A percentile compares a stretch with the other conserved stretches of the same genome.
Evolutionary conservation across 2,329 filamentous ascomycete species (phyloP).

Genomic region (Geosmithia putterillii): DNA sequence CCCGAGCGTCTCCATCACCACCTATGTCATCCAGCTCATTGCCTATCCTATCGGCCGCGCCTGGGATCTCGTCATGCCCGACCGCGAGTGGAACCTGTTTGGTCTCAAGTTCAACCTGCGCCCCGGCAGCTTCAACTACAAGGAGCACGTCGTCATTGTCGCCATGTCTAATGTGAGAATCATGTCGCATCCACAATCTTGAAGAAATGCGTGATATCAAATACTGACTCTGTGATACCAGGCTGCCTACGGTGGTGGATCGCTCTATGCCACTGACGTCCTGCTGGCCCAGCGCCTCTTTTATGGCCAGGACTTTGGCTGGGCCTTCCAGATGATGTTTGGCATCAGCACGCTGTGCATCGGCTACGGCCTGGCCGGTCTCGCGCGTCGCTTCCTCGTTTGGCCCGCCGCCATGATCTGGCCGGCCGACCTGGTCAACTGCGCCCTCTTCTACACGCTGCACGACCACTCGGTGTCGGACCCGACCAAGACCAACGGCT

Average conservation of each 20-base stretch:
- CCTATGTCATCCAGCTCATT: constrained; percentile 49
- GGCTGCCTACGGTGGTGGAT: constrained; percentile 45
- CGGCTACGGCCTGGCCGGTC: constrained; percentile 44
- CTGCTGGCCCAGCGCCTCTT: constrained; percentile 38
- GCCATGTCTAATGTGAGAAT: constrained; percentile 49
- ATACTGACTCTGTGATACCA: constrained; percentile 8
- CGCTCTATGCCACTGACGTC: constrained; percentile 42
- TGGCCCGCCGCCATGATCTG: constrained; percentile 46
- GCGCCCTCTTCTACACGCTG: constrained; percentile 35
- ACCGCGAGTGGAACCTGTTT: constrained; percentile 35
- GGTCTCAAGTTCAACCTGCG: constrained; percentile 43
- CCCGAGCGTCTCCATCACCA: constrained; percentile 45
- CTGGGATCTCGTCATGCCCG: constrained; percentile 43
- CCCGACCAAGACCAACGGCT: constrained; percentile 41
- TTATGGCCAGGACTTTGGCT: constrained; percentile 42
- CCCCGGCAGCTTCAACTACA: constrained; percentile 47
- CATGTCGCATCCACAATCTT: neutral
- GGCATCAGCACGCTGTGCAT: constrained; percentile 42
- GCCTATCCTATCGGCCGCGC: constrained; percentile 45
- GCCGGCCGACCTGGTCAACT: constrained; percentile 41
- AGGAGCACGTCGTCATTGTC: constrained; percentile 49
- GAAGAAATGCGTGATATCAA: neutral
- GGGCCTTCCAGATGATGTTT: constrained; percentile 41
- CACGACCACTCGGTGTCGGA: constrained; percentile 32
- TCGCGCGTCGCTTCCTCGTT: constrained; percentile 39